phyloP scores from a whole-genome alignment of 192 early-diverging fungal species.

The Coemansia sp. region DNA sequence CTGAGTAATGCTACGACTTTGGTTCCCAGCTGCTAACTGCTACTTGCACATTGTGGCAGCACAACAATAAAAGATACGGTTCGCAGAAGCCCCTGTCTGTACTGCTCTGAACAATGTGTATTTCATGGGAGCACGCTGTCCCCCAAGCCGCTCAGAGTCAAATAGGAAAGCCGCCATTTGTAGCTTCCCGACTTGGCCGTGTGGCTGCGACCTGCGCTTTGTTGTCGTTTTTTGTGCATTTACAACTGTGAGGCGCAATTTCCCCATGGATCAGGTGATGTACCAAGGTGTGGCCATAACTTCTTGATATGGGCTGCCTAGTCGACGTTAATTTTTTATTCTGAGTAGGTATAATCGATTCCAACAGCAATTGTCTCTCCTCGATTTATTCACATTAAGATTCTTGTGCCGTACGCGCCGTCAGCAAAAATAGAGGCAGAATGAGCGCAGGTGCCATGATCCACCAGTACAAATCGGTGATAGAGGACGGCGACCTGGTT shows the following conservation, averaged over 20 bases:
- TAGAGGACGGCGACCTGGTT: conserved; percentile 78
- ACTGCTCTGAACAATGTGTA: not conserved
- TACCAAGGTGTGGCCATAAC: not conserved
- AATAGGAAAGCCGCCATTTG: not conserved
- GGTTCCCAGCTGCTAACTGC: not conserved
- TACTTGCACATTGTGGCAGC: not conserved
- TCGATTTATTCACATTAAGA: not conserved
- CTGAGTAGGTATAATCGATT: not conserved
- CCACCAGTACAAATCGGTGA: conserved; percentile 52
- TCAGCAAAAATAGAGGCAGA: not conserved
- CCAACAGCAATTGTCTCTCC: not conserved
- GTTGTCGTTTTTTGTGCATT: not conserved
- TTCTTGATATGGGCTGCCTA: not conserved
- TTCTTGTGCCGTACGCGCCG: not conserved
- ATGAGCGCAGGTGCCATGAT: conserved; percentile 17
- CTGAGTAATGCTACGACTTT: not conserved
- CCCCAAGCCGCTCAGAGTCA: not conserved
- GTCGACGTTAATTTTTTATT: not conserved
- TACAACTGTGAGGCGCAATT: not conserved
- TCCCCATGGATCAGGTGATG: no score
- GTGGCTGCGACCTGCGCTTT: not conserved
- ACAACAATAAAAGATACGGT: not conserved
- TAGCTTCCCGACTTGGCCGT: not conserved
- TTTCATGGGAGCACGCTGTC: not conserved
- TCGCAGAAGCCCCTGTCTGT: not conserved